phyloP scores from a whole-genome alignment of 2,329 filamentous ascomycete species.

The Diplodia seriata region DNA sequence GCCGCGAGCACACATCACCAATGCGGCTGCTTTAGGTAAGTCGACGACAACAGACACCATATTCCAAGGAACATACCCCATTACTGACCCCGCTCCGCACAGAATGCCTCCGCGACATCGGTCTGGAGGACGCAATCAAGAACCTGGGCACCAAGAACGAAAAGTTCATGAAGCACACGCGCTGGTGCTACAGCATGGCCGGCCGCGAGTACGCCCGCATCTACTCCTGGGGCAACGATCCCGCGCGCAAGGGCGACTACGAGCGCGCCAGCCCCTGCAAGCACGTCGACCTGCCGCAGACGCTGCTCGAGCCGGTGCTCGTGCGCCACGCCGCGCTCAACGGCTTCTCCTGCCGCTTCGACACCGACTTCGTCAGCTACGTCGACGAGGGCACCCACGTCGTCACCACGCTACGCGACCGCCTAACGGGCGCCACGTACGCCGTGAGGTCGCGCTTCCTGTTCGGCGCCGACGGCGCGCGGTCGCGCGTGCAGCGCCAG shows the following conservation, averaged over 20 bases:
- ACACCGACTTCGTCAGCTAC: conserved; percentile 46
- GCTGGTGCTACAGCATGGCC: conserved; percentile 54
- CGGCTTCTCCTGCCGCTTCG: conserved; percentile 52
- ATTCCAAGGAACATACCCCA: background rate
- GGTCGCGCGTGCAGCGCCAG: conserved; percentile 56
- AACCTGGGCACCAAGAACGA: conserved; percentile 42
- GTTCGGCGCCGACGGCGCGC: conserved; percentile 65
- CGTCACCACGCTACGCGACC: conserved; percentile 48
- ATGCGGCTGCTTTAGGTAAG: conserved; percentile 60
- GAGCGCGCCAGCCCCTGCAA: conserved; percentile 51
- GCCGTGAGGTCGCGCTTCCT: conserved; percentile 61
- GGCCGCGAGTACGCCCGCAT: conserved; percentile 55
- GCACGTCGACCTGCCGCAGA: conserved; percentile 54
- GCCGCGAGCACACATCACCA: conserved; percentile 67
- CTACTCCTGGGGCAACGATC: conserved; percentile 53
- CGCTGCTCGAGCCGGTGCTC: conserved; percentile 53
- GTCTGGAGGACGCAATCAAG: conserved; percentile 49
- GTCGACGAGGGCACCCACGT: conserved; percentile 41
- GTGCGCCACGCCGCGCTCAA: conserved; percentile 47
- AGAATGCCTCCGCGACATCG: conserved; percentile 58
- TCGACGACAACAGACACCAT: background rate
- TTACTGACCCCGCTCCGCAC: background rate
- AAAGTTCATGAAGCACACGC: conserved; percentile 50
- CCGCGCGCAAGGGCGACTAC: conserved; percentile 50
- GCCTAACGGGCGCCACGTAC: conserved; percentile 49